A percentile compares a stretch with the other conserved stretches of the same genome.
These are phyloP conservation scores for Collybiopsis confluens DNA, from an alignment of 768 basidiomycete species.

Conservation along the genomic window DNA sequence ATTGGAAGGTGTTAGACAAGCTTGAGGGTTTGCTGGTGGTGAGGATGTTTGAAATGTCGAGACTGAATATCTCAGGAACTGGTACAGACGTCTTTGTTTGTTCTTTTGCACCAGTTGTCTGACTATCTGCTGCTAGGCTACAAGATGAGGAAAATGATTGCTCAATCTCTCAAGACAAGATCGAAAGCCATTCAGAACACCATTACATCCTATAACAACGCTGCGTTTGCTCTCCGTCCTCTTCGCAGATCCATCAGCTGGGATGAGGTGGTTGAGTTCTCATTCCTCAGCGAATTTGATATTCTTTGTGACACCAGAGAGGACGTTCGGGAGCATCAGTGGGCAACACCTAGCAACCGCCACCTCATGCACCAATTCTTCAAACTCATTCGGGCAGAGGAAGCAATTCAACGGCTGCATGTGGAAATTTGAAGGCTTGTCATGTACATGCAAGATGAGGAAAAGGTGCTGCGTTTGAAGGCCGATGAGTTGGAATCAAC, in stretches of 20 bases:
- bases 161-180: slow-evolving; percentile 14
- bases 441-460: no score
- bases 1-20: background rate
- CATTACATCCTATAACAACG: background rate
- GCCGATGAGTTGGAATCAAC: no score
- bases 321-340: background rate
- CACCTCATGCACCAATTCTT: slow-evolving; percentile 8
- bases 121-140: slow-evolving; percentile 18
- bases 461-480: no score
- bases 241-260: background rate
- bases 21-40: background rate
- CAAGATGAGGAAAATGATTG: slow-evolving; percentile 22
- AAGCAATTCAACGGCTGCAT: background rate
- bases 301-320: background rate
- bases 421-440: no score
- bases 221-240: background rate
- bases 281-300: background rate
- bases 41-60: background rate
- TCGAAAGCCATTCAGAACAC: background rate
- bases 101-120: background rate
- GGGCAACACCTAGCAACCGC: background rate
- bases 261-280: background rate
- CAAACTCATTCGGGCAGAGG: slow-evolving; percentile 12
- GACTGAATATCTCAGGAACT: background rate
- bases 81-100: background rate